These are phyloP conservation scores for Botrytis deweyae DNA, from an alignment of 2,329 filamentous ascomycete species.

Conservation along the genomic window DNA sequence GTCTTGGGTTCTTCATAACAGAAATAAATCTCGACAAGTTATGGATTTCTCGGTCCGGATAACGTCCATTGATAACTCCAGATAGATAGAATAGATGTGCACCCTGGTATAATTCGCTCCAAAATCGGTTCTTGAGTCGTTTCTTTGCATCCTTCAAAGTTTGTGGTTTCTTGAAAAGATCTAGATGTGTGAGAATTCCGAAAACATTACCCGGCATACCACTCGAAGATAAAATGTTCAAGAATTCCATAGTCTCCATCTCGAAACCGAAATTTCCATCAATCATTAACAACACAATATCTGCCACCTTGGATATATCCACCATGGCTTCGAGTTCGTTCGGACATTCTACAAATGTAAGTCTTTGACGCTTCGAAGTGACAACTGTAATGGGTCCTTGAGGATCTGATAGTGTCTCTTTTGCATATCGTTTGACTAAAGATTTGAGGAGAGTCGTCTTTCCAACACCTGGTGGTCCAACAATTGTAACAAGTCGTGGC, in stretches of 20 bases:
- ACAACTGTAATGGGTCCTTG: conserved; percentile 93
- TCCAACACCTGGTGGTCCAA: conserved; percentile 90
- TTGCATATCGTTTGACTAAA: conserved; percentile 88
- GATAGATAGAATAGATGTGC: conserved; percentile 97
- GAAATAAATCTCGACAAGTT: conserved; percentile 93
- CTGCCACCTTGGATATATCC: conserved; percentile 93
- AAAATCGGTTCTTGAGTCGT: conserved; percentile 89
- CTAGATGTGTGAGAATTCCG: conserved; percentile 92
- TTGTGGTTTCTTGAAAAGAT: conserved; percentile 92
- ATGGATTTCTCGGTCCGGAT: conserved; percentile 94
- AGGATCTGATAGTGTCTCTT: conserved; percentile 87
- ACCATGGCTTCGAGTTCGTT: conserved; percentile 96
- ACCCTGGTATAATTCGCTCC: conserved; percentile 95
- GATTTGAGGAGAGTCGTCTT: conserved; percentile 97
- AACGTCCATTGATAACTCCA: conserved; percentile 93
- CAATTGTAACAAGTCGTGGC: conserved; percentile 87
- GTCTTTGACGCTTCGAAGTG: conserved; percentile 89
- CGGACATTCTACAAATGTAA: conserved; percentile 97
- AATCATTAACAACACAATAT: conserved; percentile 97
- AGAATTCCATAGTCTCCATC: conserved; percentile 99
- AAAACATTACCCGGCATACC: conserved; percentile 99
- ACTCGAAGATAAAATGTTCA: conserved; percentile 88
- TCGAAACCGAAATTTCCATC: conserved; percentile 98
- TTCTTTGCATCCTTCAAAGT: conserved; percentile 93
- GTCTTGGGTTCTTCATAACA: conserved; percentile 98